Evolutionary conservation across 352 stramenopile genomes (phyloP).

Genomic region (Phytophthora tubulina): DNA sequence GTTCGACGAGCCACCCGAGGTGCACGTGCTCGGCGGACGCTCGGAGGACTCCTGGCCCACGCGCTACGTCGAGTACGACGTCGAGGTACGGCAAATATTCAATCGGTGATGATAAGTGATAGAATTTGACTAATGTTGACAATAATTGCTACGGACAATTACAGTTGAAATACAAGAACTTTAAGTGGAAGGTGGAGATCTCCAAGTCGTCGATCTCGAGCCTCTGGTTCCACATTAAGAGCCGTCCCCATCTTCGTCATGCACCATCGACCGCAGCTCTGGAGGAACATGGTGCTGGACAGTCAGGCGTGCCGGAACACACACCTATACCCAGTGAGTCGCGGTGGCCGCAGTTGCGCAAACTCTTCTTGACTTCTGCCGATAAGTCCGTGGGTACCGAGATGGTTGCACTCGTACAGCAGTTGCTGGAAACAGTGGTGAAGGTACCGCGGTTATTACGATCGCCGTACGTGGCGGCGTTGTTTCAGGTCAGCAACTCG

Average conservation of each 20-base stretch:
- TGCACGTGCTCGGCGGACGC: constrained; percentile 69
- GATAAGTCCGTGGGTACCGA: constrained; percentile 78
- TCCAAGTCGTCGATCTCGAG: constrained; percentile 84
- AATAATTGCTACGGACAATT: constrained; percentile 2
- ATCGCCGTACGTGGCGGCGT: constrained; percentile 74
- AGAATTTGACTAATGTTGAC: constrained; percentile 36
- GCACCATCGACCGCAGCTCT: constrained; percentile 31
- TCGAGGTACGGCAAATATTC: constrained; percentile 57
- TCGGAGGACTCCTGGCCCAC: constrained; percentile 86
- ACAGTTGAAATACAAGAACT: constrained; percentile 76
- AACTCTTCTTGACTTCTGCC: constrained; percentile 82
- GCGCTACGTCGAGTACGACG: constrained; percentile 87
- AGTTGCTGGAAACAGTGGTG: constrained; percentile 75
- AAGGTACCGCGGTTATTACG: constrained; percentile 69
- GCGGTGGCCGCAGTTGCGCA: constrained; percentile 76
- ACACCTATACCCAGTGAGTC: constrained; percentile 25
- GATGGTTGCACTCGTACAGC: constrained; percentile 84
- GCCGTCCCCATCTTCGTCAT: constrained; percentile 68
- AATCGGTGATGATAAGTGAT: constrained; percentile 40
- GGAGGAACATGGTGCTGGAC: constrained; percentile 38
- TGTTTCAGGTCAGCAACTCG: constrained; percentile 88
- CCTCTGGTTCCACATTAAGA: constrained; percentile 91
- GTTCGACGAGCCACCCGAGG: constrained; percentile 71
- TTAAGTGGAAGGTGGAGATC: constrained; percentile 88
- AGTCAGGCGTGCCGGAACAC: constrained; percentile 32